Percentiles rank a stretch among this genome's conserved stretches.
phyloP scores from a whole-genome alignment of 2,329 filamentous ascomycete genomes.

The Paecilomyces sp. region DNA sequence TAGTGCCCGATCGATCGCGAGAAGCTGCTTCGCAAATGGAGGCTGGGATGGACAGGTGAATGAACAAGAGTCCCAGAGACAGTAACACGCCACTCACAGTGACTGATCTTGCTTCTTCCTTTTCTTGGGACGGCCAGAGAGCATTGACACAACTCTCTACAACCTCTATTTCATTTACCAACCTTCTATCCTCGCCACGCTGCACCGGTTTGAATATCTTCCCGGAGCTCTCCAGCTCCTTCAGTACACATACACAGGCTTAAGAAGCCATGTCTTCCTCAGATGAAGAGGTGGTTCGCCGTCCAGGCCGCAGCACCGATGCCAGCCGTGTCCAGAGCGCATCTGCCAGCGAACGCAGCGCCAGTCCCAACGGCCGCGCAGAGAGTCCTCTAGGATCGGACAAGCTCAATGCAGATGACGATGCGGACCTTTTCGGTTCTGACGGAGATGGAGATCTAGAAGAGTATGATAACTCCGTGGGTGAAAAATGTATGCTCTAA shows the following conservation, averaged over 20 bases:
- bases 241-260: neutral
- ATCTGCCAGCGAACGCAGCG: slow-evolving; percentile 15
- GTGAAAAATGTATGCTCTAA: neutral
- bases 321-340: slow-evolving; percentile 15
- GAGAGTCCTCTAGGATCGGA: slow-evolving; percentile 13
- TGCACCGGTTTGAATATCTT: neutral
- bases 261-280: slow-evolving; percentile 27
- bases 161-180: neutral
- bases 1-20: neutral
- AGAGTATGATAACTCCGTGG: slow-evolving; percentile 19
- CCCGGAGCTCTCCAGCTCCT: neutral
- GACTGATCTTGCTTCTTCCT: neutral
- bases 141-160: neutral
- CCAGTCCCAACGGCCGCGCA: slow-evolving; percentile 15
- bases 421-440: slow-evolving; percentile 42
- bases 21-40: neutral
- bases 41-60: neutral
- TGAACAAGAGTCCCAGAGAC: neutral
- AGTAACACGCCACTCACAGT: neutral
- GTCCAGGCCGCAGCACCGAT: slow-evolving; percentile 21
- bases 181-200: neutral
- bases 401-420: slow-evolving; percentile 27
- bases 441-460: slow-evolving; percentile 23
- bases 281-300: slow-evolving; percentile 30
- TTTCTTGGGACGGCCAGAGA: neutral